Evolutionary conservation across 106 monocot species (phyloP).

Genomic region (Dendrobium nobile): DNA sequence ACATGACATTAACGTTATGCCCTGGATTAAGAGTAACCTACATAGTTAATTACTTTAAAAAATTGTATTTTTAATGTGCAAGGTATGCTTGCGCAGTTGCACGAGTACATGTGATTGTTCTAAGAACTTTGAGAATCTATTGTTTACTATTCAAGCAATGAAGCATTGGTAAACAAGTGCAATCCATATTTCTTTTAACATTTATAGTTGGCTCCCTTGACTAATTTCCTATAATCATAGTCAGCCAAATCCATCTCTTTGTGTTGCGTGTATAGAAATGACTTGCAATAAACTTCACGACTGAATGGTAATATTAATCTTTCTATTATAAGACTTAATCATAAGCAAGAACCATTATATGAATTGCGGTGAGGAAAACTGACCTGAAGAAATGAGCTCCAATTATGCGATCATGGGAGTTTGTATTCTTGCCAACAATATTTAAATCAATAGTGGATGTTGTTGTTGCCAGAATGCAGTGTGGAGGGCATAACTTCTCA

Average conservation of each 20-base stretch:
- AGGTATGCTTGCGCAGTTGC: no score
- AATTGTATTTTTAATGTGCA: no score
- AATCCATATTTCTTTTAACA: background rate
- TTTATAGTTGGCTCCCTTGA: background rate
- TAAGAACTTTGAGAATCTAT: background rate
- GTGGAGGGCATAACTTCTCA: conserved; percentile 59
- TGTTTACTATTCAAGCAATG: background rate
- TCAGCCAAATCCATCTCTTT: no score
- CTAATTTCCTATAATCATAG: background rate
- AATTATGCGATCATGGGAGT: conserved; percentile 79
- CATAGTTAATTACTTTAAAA: no score
- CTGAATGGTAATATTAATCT: background rate
- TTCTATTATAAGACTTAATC: background rate
- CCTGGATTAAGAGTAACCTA: no score
- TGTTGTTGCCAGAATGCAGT: conserved; percentile 89
- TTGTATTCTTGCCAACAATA: conserved; percentile 75
- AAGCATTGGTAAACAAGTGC: background rate
- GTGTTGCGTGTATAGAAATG: no score
- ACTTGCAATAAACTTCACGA: no score
- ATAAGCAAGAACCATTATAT: background rate
- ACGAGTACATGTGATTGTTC: background rate
- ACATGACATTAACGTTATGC: no score
- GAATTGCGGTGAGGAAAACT: conserved; percentile 39
- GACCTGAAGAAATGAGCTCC: conserved; percentile 99
- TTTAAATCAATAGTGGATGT: conserved; percentile 95